Evolutionary conservation across 768 basidiomycete species (phyloP).

Genomic region (Coprinopsis strossmayeri): DNA sequence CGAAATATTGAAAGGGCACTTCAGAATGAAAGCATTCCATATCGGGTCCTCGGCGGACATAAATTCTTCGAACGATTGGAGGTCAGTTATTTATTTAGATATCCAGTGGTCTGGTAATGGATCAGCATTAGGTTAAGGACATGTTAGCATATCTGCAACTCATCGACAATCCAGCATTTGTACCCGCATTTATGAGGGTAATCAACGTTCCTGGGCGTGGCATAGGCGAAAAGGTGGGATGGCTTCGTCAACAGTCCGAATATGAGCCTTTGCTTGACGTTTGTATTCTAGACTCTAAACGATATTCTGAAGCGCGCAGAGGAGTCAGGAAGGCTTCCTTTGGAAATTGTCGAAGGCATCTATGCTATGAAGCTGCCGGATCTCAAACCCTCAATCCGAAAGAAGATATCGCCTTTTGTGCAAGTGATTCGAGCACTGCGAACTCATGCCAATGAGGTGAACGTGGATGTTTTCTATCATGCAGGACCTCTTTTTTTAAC

Average conservation of each 20-base stretch:
- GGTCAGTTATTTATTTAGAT: constrained; percentile 27
- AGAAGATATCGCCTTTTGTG: constrained; percentile 58
- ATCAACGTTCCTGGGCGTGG: constrained; percentile 67
- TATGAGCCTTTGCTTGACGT: not conserved
- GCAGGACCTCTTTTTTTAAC: too few species aligned
- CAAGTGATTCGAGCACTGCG: constrained; percentile 46
- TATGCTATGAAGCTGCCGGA: constrained; percentile 54
- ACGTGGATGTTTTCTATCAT: constrained; percentile 8
- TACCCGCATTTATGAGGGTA: constrained; percentile 65
- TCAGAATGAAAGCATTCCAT: constrained; percentile 75
- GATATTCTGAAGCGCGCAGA: constrained; percentile 53
- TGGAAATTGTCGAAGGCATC: constrained; percentile 60
- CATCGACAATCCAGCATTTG: constrained; percentile 62
- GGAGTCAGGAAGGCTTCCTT: constrained; percentile 42
- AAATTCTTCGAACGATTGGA: constrained; percentile 85
- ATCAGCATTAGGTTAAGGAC: constrained; percentile 59
- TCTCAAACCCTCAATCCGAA: constrained; percentile 58
- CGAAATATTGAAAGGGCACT: constrained; percentile 68
- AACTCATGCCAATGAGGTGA: constrained; percentile 47
- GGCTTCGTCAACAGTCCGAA: constrained; percentile 3
- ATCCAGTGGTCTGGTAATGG: not conserved
- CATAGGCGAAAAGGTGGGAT: constrained; percentile 68
- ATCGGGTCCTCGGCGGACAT: constrained; percentile 68
- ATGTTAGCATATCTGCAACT: constrained; percentile 78
- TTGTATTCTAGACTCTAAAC: constrained; percentile 42